Evolutionary conservation across 495 filamentous ascomycete genomes (phyloP), one percentile per base, ranked within the genome.

Genomic region (Talaromyces liani): DNA sequence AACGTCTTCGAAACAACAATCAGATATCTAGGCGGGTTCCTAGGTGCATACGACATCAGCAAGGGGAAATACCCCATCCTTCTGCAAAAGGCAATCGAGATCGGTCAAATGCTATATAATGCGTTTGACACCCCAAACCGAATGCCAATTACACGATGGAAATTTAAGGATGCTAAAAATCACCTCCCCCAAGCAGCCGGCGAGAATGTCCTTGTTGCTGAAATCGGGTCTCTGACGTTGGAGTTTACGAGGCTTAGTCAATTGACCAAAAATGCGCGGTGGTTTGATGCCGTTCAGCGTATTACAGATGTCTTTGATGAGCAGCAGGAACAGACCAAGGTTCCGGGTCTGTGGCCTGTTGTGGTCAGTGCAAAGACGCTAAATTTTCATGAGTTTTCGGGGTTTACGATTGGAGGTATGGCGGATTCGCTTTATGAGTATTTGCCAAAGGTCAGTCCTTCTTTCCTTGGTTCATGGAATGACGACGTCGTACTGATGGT

Each of bases 191-290:
- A 63, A 36, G 29, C n/a, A 14, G 60, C 59, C 20, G 51, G 33
- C 3, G 33, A 56, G 4, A 34, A 24, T 24, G 47, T 55, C 9
- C 29, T 83, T 39, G 74, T 94, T 33, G 92, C 95, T 1, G 94
- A 98, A 71, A 70, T 98, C 31, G 95, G 92, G 0, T 92, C 91
- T 22, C 77, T 98, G 54, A 86, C 87, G 27, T 79, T 98, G 69
- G 94, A 98, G 73, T 98, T 98, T 69, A 98, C 94, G 3, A 85
- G 94, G 5, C 81, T 98, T 36, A 87, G 94, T 2, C 94, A 98
- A 73, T 76, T 98, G 51, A 97, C 92, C 4, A 82, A 86, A n/a
- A 82, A 98, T 58, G 73, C 85, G 2, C 92, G 87, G 66, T 98
- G 96, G 74, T 98, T 91, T 68, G 94, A 98, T 72, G 95, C 95